A percentile compares a stretch with the other conserved stretches of the same genome.
Evolutionary conservation across 1,284 basidiomycete genomes (phyloP).

Genomic region (Fistulinella cinereoalba): DNA sequence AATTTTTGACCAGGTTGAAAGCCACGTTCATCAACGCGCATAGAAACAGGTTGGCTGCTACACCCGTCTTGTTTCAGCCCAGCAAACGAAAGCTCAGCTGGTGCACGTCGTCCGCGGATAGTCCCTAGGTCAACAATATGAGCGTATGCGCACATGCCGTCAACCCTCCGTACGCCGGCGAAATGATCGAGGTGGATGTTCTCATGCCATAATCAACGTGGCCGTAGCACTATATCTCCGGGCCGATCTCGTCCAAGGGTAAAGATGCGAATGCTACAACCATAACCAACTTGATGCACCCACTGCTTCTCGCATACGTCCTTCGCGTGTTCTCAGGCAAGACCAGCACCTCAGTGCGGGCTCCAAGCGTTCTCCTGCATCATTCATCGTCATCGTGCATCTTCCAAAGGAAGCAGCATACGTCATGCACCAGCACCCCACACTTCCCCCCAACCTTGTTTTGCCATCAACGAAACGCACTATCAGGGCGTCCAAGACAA

Average conservation of each 20-base stretch:
- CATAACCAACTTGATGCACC: too few species aligned
- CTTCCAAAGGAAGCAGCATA: slow-evolving; percentile 5
- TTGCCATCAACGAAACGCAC: slow-evolving; percentile 10
- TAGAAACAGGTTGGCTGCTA: neutral
- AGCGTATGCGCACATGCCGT: slow-evolving; percentile 6
- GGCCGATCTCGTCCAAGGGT: too few species aligned
- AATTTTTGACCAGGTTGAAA: too few species aligned
- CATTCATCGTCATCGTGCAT: slow-evolving; percentile 6
- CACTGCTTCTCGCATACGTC: slow-evolving; percentile 13
- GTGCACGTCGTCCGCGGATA: slow-evolving; percentile 1
- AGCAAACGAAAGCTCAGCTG: neutral
- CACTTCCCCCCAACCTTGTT: slow-evolving; percentile 10
- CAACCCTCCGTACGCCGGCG: too few species aligned
- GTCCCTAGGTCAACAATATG: neutral
- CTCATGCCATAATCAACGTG: too few species aligned
- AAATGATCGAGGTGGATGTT: too few species aligned
- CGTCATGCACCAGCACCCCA: slow-evolving; percentile 21
- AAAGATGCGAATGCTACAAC: too few species aligned
- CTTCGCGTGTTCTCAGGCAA: slow-evolving; percentile 17
- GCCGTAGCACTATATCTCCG: slow-evolving; percentile 9
- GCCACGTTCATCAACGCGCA: too few species aligned
- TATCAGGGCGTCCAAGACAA: slow-evolving; percentile 18
- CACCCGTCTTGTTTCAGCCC: neutral
- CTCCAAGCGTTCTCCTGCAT: slow-evolving; percentile 1
- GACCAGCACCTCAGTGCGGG: slow-evolving; percentile 1